Conservation (phyloP, 2,329 filamentous ascomycete genomes). For the Xylariales sp. region DNA sequence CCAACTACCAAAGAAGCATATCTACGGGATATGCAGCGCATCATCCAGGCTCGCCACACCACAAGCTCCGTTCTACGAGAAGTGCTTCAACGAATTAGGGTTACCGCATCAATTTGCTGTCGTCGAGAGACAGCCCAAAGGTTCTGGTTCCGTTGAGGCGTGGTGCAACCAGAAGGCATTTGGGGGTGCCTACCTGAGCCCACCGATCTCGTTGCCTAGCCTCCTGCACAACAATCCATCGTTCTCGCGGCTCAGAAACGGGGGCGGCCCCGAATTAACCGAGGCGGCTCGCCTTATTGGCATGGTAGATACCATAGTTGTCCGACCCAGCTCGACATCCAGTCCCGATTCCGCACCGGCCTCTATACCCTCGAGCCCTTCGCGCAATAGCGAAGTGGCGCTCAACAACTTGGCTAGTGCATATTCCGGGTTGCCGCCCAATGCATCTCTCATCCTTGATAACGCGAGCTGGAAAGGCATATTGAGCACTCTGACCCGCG, state of each 20-base stretch:
- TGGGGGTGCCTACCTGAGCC: conserved; percentile 77
- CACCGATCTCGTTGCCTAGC: conserved; percentile 57
- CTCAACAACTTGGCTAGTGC: conserved; percentile 8
- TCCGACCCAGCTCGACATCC: conserved; percentile 44
- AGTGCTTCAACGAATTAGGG: conserved; percentile 77
- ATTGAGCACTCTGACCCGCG: conserved; percentile 72
- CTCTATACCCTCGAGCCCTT: conserved; percentile 45
- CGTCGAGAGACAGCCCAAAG: conserved; percentile 65
- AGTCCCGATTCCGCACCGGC: conserved; percentile 39
- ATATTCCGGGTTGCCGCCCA: conserved; percentile 35
- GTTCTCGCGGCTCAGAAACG: conserved; percentile 45
- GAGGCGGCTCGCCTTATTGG: conserved; percentile 76
- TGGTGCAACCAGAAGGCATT: conserved; percentile 72
- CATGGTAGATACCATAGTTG: conserved; percentile 76
- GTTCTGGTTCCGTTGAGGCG: conserved; percentile 62
- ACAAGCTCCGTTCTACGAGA: conserved; percentile 82
- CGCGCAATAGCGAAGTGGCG: conserved; percentile 26
- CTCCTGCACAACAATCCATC: conserved; percentile 54
- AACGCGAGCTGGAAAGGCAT: conserved; percentile 87
- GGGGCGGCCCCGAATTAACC: conserved; percentile 56
- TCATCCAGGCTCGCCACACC: conserved; percentile 60
- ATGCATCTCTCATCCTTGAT: conserved; percentile 64
- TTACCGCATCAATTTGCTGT: conserved; percentile 77
- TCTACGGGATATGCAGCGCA: conserved; percentile 75
- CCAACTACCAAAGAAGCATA: conserved; percentile 72